Evolutionary conservation across 805 yeast genomes (phyloP), one percentile per base, ranked within the genome.

Genomic region (Schwanniomyces occidentalis): DNA sequence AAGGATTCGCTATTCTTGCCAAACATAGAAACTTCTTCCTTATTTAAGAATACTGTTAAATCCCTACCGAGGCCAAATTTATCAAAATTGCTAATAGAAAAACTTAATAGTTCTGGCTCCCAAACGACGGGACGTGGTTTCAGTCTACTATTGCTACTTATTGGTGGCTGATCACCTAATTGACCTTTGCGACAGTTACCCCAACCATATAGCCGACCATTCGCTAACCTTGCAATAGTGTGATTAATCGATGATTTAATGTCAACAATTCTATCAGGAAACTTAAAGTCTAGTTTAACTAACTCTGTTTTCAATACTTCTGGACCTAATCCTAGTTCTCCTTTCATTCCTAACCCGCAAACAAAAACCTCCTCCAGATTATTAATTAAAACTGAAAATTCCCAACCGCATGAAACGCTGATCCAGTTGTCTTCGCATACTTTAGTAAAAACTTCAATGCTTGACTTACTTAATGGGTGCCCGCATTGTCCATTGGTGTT

Each of bases 371-470:
- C 58, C 34, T 70, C 63, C 0, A 53, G 32, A 0, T 25, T 35
- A 27, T 69, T 63, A 0, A 82, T 69, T 3, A 84, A 56, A 0
- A 84, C 58, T 0, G 84, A 69, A 48, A 67, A 85, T 41, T 82
- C 91, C 95, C 95, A 91, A 0, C 96, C 95, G 26, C 91, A 82
- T 3, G 79, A 65, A 1, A 77, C 69, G 35, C 69, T 64, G 16
- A 44, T 52, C 78, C 84, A 70, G 0, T 40, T 25, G 3, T 31
- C 9, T 0, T 51, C 61, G 10, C 51, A 50, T 19, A 50, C 35
- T 22, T 24, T 20, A 6, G 41, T 41, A 44, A 54, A 66, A n/a
- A 20, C 29, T 5, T 15, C 23, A 4, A 52, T 27, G 18, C 20
- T 34, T 13, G 10, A 14, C 23, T 9, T 34, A 12, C 7, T 16